A percentile compares a stretch with the other conserved stretches of the same genome.
Evolutionary conservation across 192 early-diverging fungal species (phyloP).

Genomic region (Entomortierella beljakovae): DNA sequence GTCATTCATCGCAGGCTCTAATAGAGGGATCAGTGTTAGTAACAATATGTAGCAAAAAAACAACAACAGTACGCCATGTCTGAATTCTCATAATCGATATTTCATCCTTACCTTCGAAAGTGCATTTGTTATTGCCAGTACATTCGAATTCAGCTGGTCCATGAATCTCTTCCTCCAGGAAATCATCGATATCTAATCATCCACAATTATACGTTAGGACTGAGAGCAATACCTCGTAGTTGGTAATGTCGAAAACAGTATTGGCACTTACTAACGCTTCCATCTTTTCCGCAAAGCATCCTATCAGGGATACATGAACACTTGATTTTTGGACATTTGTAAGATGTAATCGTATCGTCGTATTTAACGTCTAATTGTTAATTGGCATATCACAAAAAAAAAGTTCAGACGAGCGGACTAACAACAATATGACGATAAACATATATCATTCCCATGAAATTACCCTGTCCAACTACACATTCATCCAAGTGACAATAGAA

Average conservation of each 20-base stretch:
- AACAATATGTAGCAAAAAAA: constrained; percentile 12
- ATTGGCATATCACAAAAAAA: not conserved
- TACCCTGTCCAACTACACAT: constrained; percentile 71
- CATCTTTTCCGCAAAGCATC: constrained; percentile 88
- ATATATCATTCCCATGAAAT: constrained; percentile 18
- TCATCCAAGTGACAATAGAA: constrained; percentile 88
- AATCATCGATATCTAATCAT: constrained; percentile 75
- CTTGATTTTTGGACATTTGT: constrained; percentile 78
- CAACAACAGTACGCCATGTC: not conserved
- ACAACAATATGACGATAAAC: not conserved
- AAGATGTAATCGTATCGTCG: constrained; percentile 67
- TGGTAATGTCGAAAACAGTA: no score
- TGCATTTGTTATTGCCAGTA: constrained; percentile 62
- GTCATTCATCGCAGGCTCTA: constrained; percentile 86
- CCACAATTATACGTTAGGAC: not conserved
- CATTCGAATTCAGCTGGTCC: constrained; percentile 82
- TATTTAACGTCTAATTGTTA: constrained; percentile 52
- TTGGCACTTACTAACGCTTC: constrained; percentile 70
- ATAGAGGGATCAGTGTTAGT: no score
- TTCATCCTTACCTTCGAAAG: constrained; percentile 62
- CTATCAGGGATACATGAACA: constrained; percentile 85
- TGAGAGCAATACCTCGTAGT: no score
- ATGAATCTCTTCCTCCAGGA: constrained; percentile 79
- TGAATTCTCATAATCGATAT: no score
- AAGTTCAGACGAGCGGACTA: no score